Evolutionary conservation across 441 rosid species (phyloP).

Genomic region (Eugenia klotzschiana): DNA sequence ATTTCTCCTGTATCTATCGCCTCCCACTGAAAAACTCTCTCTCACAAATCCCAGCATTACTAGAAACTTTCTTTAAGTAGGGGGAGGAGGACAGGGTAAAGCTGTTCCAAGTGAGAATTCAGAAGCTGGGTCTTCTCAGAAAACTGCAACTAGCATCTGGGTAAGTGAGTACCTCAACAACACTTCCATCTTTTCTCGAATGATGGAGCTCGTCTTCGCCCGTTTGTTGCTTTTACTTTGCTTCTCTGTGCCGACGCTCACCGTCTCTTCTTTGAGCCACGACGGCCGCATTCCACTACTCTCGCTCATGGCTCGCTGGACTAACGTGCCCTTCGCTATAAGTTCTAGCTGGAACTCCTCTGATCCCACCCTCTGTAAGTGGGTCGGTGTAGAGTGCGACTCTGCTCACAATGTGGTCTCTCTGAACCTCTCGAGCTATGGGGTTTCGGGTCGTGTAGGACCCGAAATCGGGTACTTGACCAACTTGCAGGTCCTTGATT

Average conservation of each 20-base stretch:
- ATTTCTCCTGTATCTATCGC: not conserved
- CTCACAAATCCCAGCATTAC: not conserved
- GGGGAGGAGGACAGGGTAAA: not conserved
- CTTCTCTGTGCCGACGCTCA: constrained; percentile 1
- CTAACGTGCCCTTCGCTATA: constrained; percentile 22
- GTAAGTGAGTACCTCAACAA: not conserved
- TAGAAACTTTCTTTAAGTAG: not conserved
- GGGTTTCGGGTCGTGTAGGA: constrained; percentile 45
- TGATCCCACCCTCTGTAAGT: constrained; percentile 42
- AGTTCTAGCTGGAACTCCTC: constrained; percentile 46
- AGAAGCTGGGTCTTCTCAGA: not conserved
- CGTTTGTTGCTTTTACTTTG: constrained; percentile 12
- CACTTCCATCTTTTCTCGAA: constrained; percentile 5
- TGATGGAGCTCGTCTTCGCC: constrained; percentile 5
- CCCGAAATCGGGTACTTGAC: constrained; percentile 37
- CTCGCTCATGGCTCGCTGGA: constrained; percentile 35
- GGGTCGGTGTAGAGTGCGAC: constrained; percentile 55
- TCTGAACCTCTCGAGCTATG: constrained; percentile 25
- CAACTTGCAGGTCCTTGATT: constrained; percentile 26
- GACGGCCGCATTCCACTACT: constrained; percentile 31
- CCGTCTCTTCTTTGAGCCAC: constrained; percentile 17
- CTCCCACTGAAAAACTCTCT: not conserved
- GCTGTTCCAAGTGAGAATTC: not conserved
- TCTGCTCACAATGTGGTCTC: constrained; percentile 10
- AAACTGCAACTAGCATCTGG: not conserved